Conservation (phyloP, 2,329 filamentous ascomycete species). For the Neoarthrinium moseri region DNA sequence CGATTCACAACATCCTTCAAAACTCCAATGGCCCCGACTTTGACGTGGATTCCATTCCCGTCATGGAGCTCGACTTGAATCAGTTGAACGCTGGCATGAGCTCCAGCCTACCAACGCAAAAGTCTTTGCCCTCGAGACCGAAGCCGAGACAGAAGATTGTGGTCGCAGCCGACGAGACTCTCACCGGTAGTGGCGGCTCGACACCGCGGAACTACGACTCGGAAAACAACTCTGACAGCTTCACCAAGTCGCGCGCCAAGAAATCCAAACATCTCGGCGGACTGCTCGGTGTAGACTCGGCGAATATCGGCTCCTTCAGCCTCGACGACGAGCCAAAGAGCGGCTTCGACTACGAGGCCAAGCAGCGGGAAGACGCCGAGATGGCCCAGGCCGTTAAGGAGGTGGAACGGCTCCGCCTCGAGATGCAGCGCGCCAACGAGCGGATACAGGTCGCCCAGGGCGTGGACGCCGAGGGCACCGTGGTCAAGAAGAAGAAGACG, state of each 20-base stretch:
- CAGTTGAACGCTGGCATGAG: constrained; percentile 37
- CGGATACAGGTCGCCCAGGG: constrained; percentile 69
- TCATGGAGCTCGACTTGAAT: constrained; percentile 85
- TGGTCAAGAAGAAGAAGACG: constrained; percentile 69
- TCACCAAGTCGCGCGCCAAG: constrained; percentile 46
- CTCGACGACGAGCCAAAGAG: constrained; percentile 53
- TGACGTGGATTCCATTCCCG: constrained; percentile 92
- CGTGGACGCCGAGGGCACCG: constrained; percentile 62
- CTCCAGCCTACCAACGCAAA: constrained; percentile 27
- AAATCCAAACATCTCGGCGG: constrained; percentile 57
- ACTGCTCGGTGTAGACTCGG: constrained; percentile 86
- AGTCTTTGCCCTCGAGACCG: constrained; percentile 25
- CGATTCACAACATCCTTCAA: constrained; percentile 73
- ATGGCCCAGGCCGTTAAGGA: constrained; percentile 87
- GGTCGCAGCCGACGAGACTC: constrained; percentile 71
- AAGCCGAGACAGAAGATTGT: constrained; percentile 60
- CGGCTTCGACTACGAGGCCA: constrained; percentile 59
- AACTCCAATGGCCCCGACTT: constrained; percentile 74
- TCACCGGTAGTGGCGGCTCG: constrained; percentile 50
- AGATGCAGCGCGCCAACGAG: constrained; percentile 85
- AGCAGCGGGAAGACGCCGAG: constrained; percentile 77
- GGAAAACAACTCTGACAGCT: constrained; percentile 48
- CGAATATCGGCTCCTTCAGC: constrained; percentile 70
- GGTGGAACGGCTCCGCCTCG: constrained; percentile 79
- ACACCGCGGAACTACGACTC: constrained; percentile 54